These are phyloP conservation scores for Jaltomata sinuosa DNA, from an alignment of 257 asterid species.

Conservation along the genomic window DNA sequence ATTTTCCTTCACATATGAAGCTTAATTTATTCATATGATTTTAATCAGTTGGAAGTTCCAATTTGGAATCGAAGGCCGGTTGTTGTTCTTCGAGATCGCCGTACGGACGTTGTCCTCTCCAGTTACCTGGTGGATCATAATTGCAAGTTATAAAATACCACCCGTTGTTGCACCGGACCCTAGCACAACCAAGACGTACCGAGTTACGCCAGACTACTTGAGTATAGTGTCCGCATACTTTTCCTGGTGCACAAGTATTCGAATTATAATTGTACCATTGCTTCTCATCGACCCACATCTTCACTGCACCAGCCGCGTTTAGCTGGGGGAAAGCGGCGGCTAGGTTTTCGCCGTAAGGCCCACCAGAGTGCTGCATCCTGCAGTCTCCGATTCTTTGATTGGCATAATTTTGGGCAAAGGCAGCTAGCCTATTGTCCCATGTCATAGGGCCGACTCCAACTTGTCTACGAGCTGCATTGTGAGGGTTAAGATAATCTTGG, in stretches of 20 bases:
- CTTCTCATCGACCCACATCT: constrained; percentile 31
- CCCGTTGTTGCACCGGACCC: not conserved
- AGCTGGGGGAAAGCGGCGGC: constrained; percentile 20
- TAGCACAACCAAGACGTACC: constrained; percentile 7
- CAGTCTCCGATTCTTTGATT: constrained; percentile 25
- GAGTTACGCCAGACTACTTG: constrained; percentile 14
- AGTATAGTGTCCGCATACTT: constrained; percentile 9
- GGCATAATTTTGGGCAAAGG: constrained; percentile 33
- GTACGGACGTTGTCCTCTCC: constrained; percentile 3
- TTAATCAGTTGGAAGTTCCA: constrained; percentile 1
- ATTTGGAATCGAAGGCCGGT: not conserved
- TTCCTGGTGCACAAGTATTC: constrained; percentile 21
- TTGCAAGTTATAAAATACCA: constrained; percentile 9
- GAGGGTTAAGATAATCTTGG: constrained; percentile 28
- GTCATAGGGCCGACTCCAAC: constrained; percentile 28
- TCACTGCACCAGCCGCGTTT: constrained; percentile 19
- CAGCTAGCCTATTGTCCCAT: constrained; percentile 36
- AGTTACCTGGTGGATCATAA: constrained; percentile 13
- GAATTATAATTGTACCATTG: constrained; percentile 8
- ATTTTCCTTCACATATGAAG: too few species aligned
- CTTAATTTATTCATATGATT: too few species aligned
- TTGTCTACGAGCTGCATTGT: constrained; percentile 30
- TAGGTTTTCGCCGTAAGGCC: constrained; percentile 34
- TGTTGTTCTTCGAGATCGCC: not conserved
- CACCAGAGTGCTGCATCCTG: constrained; percentile 28